Conservation (phyloP, 257 asterid genomes). For the Galeopsis tetrahit region DNA sequence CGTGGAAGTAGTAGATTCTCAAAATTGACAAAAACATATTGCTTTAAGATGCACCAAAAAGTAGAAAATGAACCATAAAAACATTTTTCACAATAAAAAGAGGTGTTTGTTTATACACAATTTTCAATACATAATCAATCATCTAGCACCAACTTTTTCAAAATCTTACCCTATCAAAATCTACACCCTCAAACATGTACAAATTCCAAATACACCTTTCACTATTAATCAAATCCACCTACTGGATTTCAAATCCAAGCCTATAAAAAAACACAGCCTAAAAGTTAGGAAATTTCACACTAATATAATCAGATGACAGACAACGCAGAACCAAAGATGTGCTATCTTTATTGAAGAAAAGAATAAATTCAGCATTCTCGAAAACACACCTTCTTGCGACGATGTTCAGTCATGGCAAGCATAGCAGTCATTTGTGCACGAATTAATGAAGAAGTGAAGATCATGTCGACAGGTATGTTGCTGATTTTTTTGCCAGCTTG, state of each 20-base stretch:
- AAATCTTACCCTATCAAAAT: too few species aligned
- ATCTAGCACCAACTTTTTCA: too few species aligned
- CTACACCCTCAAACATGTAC: too few species aligned
- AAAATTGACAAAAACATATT: background rate
- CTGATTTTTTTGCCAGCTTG: constrained; percentile 98
- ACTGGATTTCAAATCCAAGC: too few species aligned
- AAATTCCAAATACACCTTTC: too few species aligned
- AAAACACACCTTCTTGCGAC: constrained; percentile 79
- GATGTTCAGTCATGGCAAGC: constrained; percentile 99
- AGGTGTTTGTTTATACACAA: too few species aligned
- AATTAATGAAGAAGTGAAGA: constrained; percentile 83
- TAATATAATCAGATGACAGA: background rate
- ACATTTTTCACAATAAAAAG: background rate
- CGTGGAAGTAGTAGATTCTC: constrained; percentile 1
- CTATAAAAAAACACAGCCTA: too few species aligned
- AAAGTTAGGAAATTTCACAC: background rate
- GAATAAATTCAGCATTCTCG: background rate
- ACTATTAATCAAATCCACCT: too few species aligned
- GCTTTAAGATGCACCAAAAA: constrained; percentile 4
- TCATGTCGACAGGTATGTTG: constrained; percentile 90
- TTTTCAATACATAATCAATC: too few species aligned
- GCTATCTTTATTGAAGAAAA: background rate
- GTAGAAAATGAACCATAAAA: constrained; percentile 14
- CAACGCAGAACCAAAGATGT: background rate
- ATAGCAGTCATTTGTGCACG: constrained; percentile 99